Conservation (phyloP, 2,329 filamentous ascomycete genomes). For the Lecanosticta acicola region DNA sequence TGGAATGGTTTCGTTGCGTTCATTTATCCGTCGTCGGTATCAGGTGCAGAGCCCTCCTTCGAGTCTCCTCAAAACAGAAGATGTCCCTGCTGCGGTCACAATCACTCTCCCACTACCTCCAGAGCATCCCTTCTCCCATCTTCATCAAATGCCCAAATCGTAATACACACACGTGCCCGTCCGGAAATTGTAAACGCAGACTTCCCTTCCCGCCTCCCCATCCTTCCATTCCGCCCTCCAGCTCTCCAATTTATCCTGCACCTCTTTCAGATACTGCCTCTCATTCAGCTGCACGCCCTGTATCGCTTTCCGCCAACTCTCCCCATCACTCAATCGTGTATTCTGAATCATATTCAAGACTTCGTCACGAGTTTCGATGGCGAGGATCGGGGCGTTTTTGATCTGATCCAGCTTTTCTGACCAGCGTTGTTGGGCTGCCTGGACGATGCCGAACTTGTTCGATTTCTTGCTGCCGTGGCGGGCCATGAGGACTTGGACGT, state of each 20-base stretch:
- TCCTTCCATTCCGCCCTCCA: constrained; percentile 54
- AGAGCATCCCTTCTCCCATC: neutral
- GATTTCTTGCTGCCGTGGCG: constrained; percentile 86
- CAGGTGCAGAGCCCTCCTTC: too few relatives aligned
- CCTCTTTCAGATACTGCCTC: constrained; percentile 73
- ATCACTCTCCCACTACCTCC: too few relatives aligned
- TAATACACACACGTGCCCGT: constrained; percentile 82
- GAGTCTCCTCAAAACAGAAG: too few relatives aligned
- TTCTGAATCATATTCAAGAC: constrained; percentile 70
- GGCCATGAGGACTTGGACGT: constrained; percentile 78
- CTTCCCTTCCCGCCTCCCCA: constrained; percentile 57
- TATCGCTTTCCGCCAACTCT: constrained; percentile 77
- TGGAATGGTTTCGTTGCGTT: too few relatives aligned
- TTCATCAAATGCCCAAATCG: constrained; percentile 52
- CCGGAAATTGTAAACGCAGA: constrained; percentile 88
- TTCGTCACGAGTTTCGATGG: constrained; percentile 81
- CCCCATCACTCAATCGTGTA: constrained; percentile 70
- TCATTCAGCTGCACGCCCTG: constrained; percentile 72
- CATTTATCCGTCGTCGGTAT: too few relatives aligned
- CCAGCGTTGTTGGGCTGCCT: constrained; percentile 58
- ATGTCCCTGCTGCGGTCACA: too few relatives aligned
- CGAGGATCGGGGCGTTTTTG: constrained; percentile 72
- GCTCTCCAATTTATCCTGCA: constrained; percentile 67
- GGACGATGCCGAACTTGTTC: constrained; percentile 79
- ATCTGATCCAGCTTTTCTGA: constrained; percentile 64